These are phyloP conservation scores for Cucurbita pepo DNA, from an alignment of 306 rosid species.

Conservation along the genomic window DNA sequence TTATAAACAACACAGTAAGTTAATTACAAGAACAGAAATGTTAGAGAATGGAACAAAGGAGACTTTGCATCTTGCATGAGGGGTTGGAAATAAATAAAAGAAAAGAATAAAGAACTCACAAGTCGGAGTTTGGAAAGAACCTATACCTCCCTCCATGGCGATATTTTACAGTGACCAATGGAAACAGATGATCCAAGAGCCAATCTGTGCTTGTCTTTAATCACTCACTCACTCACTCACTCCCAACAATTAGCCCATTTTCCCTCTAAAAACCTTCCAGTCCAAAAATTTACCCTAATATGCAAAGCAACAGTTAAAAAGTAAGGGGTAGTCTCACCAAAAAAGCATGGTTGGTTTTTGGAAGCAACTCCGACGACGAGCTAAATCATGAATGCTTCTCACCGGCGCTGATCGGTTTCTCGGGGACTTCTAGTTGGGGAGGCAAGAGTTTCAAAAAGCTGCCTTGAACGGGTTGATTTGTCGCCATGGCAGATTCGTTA, in stretches of 20 bases:
- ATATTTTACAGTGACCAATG: constrained; percentile 7
- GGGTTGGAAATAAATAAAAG: background rate
- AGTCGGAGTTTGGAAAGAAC: background rate
- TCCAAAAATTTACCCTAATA: constrained; percentile 8
- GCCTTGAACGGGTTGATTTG: constrained; percentile 51
- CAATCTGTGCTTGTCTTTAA: background rate
- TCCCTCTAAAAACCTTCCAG: background rate
- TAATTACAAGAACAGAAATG: constrained; percentile 6
- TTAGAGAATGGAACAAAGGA: background rate
- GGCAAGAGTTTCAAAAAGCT: constrained; percentile 73
- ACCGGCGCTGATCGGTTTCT: constrained; percentile 32
- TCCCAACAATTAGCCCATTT: background rate
- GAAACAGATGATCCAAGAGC: background rate
- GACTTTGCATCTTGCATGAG: background rate
- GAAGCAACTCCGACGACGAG: background rate
- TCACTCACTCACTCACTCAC: background rate
- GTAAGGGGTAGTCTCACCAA: background rate
- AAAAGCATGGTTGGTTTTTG: background rate
- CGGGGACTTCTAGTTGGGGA: constrained; percentile 60
- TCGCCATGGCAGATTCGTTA: constrained; percentile 47
- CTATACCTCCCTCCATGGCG: constrained; percentile 10
- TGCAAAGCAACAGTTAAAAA: background rate
- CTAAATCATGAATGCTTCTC: constrained; percentile 15
- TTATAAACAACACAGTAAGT: constrained; percentile 1
- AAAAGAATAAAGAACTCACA: background rate